Conservation (phyloP, 192 early-diverging fungal genomes). For the Rhizophagus sp. region DNA sequence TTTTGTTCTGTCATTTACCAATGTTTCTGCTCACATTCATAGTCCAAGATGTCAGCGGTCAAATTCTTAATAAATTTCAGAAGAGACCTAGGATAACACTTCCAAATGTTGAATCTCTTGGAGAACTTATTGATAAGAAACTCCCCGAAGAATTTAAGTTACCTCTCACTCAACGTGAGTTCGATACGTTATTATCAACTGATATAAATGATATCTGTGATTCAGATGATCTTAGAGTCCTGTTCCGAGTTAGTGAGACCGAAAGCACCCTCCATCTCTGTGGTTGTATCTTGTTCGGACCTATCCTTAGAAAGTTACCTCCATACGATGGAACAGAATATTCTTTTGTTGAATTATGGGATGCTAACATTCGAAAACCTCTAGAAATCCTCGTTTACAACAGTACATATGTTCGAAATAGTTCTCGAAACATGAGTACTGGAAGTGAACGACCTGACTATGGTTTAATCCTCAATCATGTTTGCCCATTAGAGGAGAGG, state of each 20-base stretch:
- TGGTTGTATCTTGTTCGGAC: background rate
- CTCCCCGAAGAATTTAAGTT: background rate
- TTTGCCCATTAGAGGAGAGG: background rate
- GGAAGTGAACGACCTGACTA: background rate
- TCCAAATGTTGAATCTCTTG: no score
- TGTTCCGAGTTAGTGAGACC: background rate
- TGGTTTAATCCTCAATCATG: conserved; percentile 1
- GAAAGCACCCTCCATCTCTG: background rate
- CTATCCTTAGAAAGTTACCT: background rate
- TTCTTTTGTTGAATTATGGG: background rate
- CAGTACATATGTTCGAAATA: background rate
- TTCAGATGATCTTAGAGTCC: background rate
- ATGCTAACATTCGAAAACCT: background rate
- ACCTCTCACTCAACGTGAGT: background rate
- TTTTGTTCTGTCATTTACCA: no score
- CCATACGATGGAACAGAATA: background rate
- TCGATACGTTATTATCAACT: background rate
- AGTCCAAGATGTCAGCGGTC: no score
- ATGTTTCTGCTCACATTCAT: no score
- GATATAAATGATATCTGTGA: background rate
- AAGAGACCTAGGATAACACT: no score
- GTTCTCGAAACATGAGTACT: background rate
- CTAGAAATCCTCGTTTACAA: background rate
- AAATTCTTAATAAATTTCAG: no score
- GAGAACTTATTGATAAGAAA: background rate